Base-by-base conservation (phyloP, 2,329 filamentous ascomycete genomes). In the Ophiostoma perfectum region DNA sequence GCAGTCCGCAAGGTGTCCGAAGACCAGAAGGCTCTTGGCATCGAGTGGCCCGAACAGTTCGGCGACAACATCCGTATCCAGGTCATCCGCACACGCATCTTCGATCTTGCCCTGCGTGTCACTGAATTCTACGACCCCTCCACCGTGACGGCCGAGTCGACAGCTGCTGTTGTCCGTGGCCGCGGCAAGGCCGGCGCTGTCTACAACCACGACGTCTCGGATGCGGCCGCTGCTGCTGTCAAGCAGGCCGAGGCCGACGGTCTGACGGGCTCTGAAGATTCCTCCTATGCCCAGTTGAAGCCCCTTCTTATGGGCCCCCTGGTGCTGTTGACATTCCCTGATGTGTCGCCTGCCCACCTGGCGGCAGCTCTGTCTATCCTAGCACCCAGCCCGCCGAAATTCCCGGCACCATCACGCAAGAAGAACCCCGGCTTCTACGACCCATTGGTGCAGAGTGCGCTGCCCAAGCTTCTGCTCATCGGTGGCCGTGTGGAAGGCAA, bases 61-160 rank as follows among this genome's bases (percentile, higher is more conserved):
- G 83, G 85, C n/a, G 79, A 85, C 1, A 80, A 82, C 52, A 84
- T 95, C 72, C 89, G 91, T 78, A 77, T 98, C 39, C 90, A 96
- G 77, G 91, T 96, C 39, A 82, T 99, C 68, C 90, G 95, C 76
- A 95, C 92, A 14, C 90, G 91, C 75, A 96, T 99, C 75, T 92
- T 99, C 76, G 88, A 89, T 72, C 87, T 91, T 18, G 93, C 94
- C 1, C 81, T 98, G 71, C 89, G 90, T 72, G 86, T 98, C 66
- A 88, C 93, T 70, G 94, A 98, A 76, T 96, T 93, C 79, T 96
- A 86, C 76, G 85, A 85, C 76, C 84, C 82, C 4, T 78, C 80
- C 18, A 73, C 76, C 5, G 74, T 77, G 14, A 74, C 75, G 42
- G 74, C 77, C 38, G 67, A 68, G 62, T 14, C 41, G 6, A 67